Evolutionary conservation across 768 basidiomycete genomes (phyloP), one percentile per base, ranked within the genome.

Genomic region (Terana coerulea): DNA sequence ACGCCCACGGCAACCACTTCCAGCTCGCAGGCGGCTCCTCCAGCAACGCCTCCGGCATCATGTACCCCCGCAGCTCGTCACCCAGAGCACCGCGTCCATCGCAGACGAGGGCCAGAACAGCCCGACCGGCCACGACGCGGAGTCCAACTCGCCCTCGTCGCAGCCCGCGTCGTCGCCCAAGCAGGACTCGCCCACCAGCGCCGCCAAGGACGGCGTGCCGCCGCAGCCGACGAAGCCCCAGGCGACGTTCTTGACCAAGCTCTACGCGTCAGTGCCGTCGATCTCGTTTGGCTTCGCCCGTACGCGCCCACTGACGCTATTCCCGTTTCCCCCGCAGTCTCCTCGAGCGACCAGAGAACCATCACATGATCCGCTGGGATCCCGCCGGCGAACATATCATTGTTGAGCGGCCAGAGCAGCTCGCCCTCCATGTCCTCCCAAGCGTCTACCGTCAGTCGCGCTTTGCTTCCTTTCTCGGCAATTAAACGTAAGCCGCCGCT

Each of bases 311-410:
- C 49, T 44, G 29, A 35, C 25, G 33, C 30, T 45, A 21, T 12
- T 12, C 26, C 25, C 21, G 7, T 36, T 8, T 36, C 31, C 25
- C 59, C 58, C 55, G 22, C 52, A 93, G 91, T 46, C 84, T 93
- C 44, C 83, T 93, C 65, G 91, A 93, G 68, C 85, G 91, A 42
- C 82, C 88, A 51, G 92, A 95, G 71, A 94, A 95, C 70, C 89
- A 94, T 61, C 89, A 93, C 68, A 95, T 95, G 88, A 95, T 97
- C 67, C 87, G 93, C 47, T 97, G 93, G 93, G 92, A 94, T 65
- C 86, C 88, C 14, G 84, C 86, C 19, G 94, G 93, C 55, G 89
- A 93, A 66, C 88, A 93, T 64, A 95, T 97, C 76, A 92, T 97
- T 70, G 93, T 97, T 49, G 93, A 95, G 64, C 76, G 88, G 28